Percentiles rank a stretch among this genome's conserved stretches.
phyloP scores from a whole-genome alignment of 208 protist species.

The Leishmania guyanensis region DNA sequence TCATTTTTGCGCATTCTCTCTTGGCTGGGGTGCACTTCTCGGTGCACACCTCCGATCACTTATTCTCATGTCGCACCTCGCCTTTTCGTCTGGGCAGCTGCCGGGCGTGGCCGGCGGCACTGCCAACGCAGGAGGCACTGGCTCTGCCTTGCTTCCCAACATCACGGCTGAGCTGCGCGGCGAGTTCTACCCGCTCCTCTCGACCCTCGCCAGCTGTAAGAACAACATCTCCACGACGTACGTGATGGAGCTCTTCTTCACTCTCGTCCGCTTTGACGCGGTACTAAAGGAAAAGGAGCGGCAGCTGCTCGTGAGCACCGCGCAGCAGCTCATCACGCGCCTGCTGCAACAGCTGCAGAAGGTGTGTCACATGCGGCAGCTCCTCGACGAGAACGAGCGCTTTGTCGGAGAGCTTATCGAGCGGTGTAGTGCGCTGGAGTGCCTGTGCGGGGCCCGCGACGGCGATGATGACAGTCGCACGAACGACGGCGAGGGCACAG shows the following conservation, averaged over 20 bases:
- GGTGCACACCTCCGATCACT: not conserved
- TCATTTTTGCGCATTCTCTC: not conserved
- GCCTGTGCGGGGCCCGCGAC: constrained; percentile 10
- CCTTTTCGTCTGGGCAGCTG: not conserved
- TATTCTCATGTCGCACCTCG: not conserved
- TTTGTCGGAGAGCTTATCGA: constrained; percentile 51
- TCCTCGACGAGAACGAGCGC: constrained; percentile 42
- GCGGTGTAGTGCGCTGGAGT: constrained; percentile 37
- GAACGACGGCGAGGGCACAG: constrained; percentile 6
- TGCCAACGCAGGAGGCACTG: constrained; percentile 15
- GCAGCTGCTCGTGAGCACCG: constrained; percentile 66
- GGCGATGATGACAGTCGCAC: constrained; percentile 9
- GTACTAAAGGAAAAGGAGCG: constrained; percentile 68
- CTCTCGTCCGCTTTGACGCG: constrained; percentile 70
- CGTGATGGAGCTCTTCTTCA: constrained; percentile 74
- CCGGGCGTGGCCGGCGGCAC: constrained; percentile 4
- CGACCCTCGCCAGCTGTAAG: constrained; percentile 41
- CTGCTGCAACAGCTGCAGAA: constrained; percentile 48
- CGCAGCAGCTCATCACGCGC: constrained; percentile 54
- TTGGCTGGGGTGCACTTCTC: not conserved
- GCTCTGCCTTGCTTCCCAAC: constrained; percentile 41
- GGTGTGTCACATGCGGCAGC: constrained; percentile 35
- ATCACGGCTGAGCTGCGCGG: constrained; percentile 58
- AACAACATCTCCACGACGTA: constrained; percentile 54
- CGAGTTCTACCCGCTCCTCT: constrained; percentile 69